These are phyloP conservation scores for Saturnispora dispora DNA, from an alignment of 805 yeast genomes.

Conservation along the genomic window DNA sequence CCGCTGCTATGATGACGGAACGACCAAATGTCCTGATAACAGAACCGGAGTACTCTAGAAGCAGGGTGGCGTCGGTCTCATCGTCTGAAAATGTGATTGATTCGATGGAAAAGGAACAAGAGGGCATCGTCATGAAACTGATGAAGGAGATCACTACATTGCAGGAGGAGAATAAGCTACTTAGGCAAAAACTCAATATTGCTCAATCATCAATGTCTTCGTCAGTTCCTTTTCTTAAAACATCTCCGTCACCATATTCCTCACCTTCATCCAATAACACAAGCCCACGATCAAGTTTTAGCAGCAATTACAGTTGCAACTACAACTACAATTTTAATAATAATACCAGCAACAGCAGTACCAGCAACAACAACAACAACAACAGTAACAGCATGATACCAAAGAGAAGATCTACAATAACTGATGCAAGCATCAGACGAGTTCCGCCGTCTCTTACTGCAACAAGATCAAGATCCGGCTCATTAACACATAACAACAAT, in stretches of 20 bases:
- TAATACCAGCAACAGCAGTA: background rate
- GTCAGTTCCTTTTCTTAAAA: conserved; percentile 10
- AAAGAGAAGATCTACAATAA: conserved; percentile 22
- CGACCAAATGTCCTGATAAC: background rate
- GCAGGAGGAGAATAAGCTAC: conserved; percentile 42
- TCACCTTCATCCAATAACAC: conserved; percentile 11
- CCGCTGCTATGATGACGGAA: background rate
- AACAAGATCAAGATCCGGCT: conserved; percentile 7
- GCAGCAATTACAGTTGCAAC: conserved; percentile 1
- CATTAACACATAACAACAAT: conserved; percentile 2
- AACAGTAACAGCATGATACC: background rate
- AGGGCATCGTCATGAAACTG: conserved; percentile 57
- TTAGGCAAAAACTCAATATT: conserved; percentile 26
- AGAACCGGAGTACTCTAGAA: background rate
- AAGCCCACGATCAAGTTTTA: conserved; percentile 6
- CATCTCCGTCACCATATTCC: conserved; percentile 13
- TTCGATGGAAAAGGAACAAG: conserved; percentile 65
- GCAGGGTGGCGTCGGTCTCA: background rate
- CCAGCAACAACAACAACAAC: background rate
- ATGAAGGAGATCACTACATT: conserved; percentile 52
- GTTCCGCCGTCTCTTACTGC: conserved; percentile 8
- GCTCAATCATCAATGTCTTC: conserved; percentile 14
- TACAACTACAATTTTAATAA: background rate
- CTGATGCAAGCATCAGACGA: conserved; percentile 20
- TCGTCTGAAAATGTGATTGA: conserved; percentile 40